Percentiles rank a stretch among this genome's conserved stretches.
Conservation (phyloP, 768 basidiomycete genomes). For the Lactifluus hygrophoroides region DNA sequence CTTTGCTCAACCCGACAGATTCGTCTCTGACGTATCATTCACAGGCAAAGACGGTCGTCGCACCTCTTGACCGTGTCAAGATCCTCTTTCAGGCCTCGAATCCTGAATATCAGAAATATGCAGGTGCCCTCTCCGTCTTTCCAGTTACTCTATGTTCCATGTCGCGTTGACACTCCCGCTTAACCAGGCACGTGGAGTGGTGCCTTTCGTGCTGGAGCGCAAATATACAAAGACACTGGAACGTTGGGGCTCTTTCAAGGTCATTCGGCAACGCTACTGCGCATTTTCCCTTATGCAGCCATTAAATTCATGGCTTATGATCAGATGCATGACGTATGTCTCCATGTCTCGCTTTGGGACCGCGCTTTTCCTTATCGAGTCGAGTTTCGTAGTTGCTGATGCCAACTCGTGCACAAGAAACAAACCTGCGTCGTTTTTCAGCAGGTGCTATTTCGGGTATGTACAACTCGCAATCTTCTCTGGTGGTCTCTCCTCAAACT, state of each 20-base stretch:
- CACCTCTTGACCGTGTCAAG: slow-evolving; percentile 95
- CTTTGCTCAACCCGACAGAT: slow-evolving; percentile 4
- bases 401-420: slow-evolving; percentile 72
- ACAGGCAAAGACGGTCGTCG: slow-evolving; percentile 90
- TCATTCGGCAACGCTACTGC: slow-evolving; percentile 87
- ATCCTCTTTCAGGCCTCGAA: slow-evolving; percentile 98
- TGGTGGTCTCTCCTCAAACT: not conserved
- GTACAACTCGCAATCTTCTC: slow-evolving; percentile 17
- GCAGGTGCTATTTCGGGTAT: slow-evolving; percentile 85
- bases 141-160: too few relatives aligned
- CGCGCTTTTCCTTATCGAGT: not conserved
- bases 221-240: slow-evolving; percentile 64
- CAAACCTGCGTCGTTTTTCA: slow-evolving; percentile 67
- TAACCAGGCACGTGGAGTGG: slow-evolving; percentile 83
- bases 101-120: slow-evolving; percentile 88
- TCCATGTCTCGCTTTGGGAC: not conserved
- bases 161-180: not conserved
- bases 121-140: slow-evolving; percentile 41
- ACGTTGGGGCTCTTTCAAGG: slow-evolving; percentile 85
- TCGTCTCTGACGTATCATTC: slow-evolving; percentile 3
- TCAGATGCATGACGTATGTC: slow-evolving; percentile 63
- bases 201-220: slow-evolving; percentile 62
- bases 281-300: slow-evolving; percentile 94
- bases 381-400: slow-evolving; percentile 58
- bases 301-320: slow-evolving; percentile 98